Percentiles rank a stretch among this genome's conserved stretches.
Conservation (phyloP, 345 rosid genomes). For the Ceriops tagal region DNA sequence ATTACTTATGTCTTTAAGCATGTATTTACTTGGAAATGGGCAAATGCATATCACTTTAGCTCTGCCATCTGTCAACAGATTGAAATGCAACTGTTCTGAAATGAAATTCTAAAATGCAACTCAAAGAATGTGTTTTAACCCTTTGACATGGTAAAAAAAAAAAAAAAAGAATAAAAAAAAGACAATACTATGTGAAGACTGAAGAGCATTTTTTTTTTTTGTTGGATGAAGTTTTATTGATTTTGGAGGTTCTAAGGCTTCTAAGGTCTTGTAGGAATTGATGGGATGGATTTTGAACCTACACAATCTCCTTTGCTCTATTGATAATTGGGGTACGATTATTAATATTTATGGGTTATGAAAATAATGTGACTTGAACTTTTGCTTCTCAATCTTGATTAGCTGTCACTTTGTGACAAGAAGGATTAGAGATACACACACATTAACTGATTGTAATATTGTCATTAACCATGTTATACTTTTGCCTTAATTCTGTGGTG, state of each 20-base stretch:
- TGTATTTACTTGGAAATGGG: not conserved
- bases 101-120: not conserved
- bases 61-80: not conserved
- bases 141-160: not conserved
- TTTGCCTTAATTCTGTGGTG: too few species aligned
- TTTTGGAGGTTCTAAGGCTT: not conserved
- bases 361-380: not conserved
- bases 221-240: not conserved
- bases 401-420: too few species aligned
- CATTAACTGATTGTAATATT: too few species aligned
- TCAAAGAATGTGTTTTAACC: not conserved
- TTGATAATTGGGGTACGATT: not conserved
- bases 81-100: not conserved
- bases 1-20: not conserved
- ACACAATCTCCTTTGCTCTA: too few species aligned
- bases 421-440: too few species aligned
- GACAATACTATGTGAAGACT: not conserved
- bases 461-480: too few species aligned
- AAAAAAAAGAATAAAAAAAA: not conserved
- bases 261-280: not conserved
- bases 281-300: not conserved
- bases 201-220: not conserved
- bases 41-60: not conserved
- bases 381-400: not conserved
- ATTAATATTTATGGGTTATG: not conserved